Conservation (phyloP, 768 basidiomycete species). For the Mycena capillaripes region DNA sequence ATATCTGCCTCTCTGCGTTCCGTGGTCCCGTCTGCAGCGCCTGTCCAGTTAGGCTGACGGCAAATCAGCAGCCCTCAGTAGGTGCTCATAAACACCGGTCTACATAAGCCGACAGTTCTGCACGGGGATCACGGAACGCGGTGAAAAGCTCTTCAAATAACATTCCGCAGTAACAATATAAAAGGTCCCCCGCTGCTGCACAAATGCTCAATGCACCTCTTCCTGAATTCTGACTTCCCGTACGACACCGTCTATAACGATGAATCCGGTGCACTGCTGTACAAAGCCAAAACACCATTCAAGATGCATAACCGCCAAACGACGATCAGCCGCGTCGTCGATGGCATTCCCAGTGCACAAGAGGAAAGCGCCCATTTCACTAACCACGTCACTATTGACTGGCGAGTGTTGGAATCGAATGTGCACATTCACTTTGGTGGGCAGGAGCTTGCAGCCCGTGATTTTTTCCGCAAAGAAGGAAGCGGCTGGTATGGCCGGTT, state of each 20-base stretch:
- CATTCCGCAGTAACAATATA: too few species aligned
- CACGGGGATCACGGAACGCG: too few species aligned
- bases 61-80: too few species aligned
- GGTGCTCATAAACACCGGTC: too few species aligned
- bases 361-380: slow-evolving; percentile 46
- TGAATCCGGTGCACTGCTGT: slow-evolving; percentile 38
- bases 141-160: too few species aligned
- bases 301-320: slow-evolving; percentile 30
- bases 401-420: slow-evolving; percentile 45
- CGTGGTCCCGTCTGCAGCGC: too few species aligned
- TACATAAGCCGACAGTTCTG: too few species aligned
- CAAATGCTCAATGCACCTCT: slow-evolving; percentile 37
- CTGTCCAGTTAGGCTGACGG: too few species aligned
- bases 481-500: slow-evolving; percentile 41
- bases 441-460: slow-evolving; percentile 39
- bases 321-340: slow-evolving; percentile 25
- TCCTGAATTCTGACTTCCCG: slow-evolving; percentile 36
- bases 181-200: not conserved
- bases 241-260: slow-evolving; percentile 39
- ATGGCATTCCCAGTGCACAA: slow-evolving; percentile 28
- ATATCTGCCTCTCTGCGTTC: too few species aligned
- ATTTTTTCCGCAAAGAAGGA: slow-evolving; percentile 44
- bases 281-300: slow-evolving; percentile 41
- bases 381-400: slow-evolving; percentile 50
- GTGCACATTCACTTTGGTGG: slow-evolving; percentile 47